Evolutionary conservation across 345 rosid species (phyloP), one percentile per base, ranked within the genome.

Genomic region (Gynandropsis gynandra): DNA sequence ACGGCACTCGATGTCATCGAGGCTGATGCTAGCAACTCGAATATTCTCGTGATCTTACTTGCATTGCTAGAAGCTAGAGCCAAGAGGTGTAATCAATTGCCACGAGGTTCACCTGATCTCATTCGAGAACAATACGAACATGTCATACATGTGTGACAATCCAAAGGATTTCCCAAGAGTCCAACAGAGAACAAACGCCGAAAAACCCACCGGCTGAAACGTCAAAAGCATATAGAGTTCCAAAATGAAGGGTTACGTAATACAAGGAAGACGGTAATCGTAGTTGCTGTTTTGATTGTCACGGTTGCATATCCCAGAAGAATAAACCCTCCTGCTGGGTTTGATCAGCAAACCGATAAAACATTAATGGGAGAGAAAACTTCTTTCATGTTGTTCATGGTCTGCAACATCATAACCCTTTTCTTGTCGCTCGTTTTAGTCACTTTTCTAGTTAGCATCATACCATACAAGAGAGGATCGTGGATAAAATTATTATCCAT

Each of bases 301-400:
- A 75, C 85, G 1, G 81, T 82, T 10, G 45, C 83, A 20, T 82
- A 75, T 18, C 74, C 86, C 6, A 83, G 81, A n/a, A 86, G 86
- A 9, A 65, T 77, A 55, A 80, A 74, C 55, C 90, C 90, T n/a
- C 90, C 86, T 0, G 90, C 86, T 0, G 86, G 86, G 0, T 70
- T 80, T 15, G 47, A 72, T 54, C 66, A 82, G 44, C 41, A 0
- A 0, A 75, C 53, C 1, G 86, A 86, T 11, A 69, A 63, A 54
- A 56, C 66, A 6, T 5, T 47, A 0, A 44, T 57, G 44, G 86
- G 78, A 0, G 67, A 16, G 17, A 50, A 52, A 5, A 18, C 64
- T 1, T 62, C 83, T 11, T 77, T 82, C 33, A 80, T 80, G 40
- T 74, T 82, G 24, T 82, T 82, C 46, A 66, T 49, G 33, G 67